A percentile compares a stretch with the other conserved stretches of the same genome.
phyloP scores from a whole-genome alignment of 202 grass and related monocot species.

The Hordeum pubiflorum region DNA sequence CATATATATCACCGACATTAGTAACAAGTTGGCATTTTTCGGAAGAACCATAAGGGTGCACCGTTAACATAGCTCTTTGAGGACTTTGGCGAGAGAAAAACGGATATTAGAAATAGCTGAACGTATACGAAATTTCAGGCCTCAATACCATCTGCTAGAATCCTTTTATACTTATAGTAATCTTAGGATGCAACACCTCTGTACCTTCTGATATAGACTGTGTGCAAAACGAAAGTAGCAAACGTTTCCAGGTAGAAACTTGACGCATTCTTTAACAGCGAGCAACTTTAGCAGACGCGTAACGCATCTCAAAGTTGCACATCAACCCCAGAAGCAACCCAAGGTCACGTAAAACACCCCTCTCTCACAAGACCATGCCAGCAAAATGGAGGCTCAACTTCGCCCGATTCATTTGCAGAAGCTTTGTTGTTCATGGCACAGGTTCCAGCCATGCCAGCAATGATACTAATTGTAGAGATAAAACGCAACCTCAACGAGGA shows the following conservation, averaged over 20 bases:
- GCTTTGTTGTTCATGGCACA: neutral
- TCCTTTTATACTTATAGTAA: neutral
- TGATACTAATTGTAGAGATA: neutral
- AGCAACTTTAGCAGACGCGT: neutral
- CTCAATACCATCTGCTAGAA: neutral
- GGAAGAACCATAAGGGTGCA: neutral
- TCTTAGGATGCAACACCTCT: neutral
- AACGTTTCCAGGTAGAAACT: neutral
- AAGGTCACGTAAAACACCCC: neutral
- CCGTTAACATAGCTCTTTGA: neutral
- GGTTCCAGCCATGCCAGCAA: constrained; percentile 22
- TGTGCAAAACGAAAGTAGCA: constrained; percentile 6
- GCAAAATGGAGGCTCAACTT: neutral
- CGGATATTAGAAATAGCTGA: neutral
- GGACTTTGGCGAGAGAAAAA: neutral
- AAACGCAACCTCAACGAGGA: neutral
- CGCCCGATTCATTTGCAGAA: neutral
- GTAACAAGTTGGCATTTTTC: constrained; percentile 15
- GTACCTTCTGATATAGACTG: neutral
- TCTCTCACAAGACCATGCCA: neutral
- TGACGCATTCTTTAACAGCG: neutral
- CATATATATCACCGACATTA: constrained; percentile 14
- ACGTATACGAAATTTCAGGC: neutral
- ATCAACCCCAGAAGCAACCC: neutral
- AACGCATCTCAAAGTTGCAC: neutral